Conservation (phyloP, 805 yeast genomes). For the Wickerhamomyces bisporus region DNA sequence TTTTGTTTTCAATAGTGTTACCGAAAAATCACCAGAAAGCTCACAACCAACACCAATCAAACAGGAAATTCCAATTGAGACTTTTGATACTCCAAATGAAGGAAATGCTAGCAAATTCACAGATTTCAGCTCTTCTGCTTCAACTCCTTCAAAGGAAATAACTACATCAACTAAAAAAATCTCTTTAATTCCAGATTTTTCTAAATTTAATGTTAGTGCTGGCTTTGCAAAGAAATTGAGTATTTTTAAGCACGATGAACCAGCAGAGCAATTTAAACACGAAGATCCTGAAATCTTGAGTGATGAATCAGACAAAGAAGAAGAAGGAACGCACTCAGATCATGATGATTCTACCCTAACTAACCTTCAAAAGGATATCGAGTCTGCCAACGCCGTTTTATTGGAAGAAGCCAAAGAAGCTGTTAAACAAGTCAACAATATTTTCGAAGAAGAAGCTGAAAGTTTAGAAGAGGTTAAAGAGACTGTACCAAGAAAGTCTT, state of each 20-base stretch:
- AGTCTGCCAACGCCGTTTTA: slow-evolving; percentile 16
- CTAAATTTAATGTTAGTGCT: slow-evolving; percentile 27
- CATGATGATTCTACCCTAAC: slow-evolving; percentile 13
- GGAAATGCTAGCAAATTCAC: slow-evolving; percentile 10
- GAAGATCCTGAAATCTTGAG: slow-evolving; percentile 10
- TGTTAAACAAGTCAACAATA: slow-evolving; percentile 19
- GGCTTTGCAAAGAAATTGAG: slow-evolving; percentile 35
- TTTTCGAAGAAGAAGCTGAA: slow-evolving; percentile 10
- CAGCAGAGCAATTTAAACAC: neutral
- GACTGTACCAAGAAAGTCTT: slow-evolving; percentile 2
- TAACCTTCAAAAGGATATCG: slow-evolving; percentile 21
- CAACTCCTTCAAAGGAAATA: slow-evolving; percentile 8
- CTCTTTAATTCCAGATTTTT: slow-evolving; percentile 27
- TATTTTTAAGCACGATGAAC: slow-evolving; percentile 5
- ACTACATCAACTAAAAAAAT: slow-evolving; percentile 15
- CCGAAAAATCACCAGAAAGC: slow-evolving; percentile 1
- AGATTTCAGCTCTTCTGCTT: slow-evolving; percentile 6
- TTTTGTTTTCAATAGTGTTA: neutral
- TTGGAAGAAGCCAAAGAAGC: slow-evolving; percentile 25
- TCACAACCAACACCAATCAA: neutral
- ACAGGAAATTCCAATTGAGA: neutral
- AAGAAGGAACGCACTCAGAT: slow-evolving; percentile 4
- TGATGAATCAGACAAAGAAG: slow-evolving; percentile 6
- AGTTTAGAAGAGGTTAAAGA: slow-evolving; percentile 12
- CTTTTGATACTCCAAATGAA: slow-evolving; percentile 9